A percentile compares a stretch with the other conserved stretches of the same genome.
phyloP scores from a whole-genome alignment of 345 rosid genomes.

The Pistacia integerrima region DNA sequence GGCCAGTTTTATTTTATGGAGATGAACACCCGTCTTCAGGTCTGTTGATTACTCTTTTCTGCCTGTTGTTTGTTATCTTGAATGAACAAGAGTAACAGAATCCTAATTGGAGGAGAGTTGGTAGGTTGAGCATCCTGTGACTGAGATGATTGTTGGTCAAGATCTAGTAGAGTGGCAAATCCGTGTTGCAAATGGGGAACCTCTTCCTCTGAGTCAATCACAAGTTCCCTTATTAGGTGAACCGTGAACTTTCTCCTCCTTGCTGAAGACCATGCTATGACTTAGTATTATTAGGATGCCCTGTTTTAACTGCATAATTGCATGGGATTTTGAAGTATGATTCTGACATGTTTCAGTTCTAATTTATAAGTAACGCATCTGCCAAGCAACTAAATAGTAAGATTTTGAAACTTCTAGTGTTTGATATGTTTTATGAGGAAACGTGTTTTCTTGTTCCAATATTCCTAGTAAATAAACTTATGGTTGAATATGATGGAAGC shows the following conservation, averaged over 20 bases:
- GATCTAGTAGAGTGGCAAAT: conserved; percentile 99
- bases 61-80: conserved; percentile 10
- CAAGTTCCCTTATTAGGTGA: conserved; percentile 83
- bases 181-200: conserved; percentile 85
- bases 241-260: conserved; percentile 30
- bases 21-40: conserved; percentile 98
- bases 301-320: background rate
- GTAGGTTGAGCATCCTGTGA: conserved; percentile 98
- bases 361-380: background rate
- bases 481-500: conserved; percentile 2
- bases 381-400: background rate
- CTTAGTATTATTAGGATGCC: background rate
- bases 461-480: background rate
- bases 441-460: conserved; percentile 6
- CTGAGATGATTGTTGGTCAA: conserved; percentile 95
- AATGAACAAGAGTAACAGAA: conserved; percentile 15
- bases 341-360: background rate
- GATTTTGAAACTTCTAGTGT: background rate
- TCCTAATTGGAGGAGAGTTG: conserved; percentile 14
- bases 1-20: conserved; percentile 93
- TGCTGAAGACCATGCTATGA: background rate
- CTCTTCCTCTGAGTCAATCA: conserved; percentile 73
- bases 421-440: background rate
- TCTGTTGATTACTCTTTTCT: conserved; percentile 25
- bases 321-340: conserved; percentile 5